Conservation (phyloP, 495 filamentous ascomycete genomes). For the Jackrogersella minutella region DNA sequence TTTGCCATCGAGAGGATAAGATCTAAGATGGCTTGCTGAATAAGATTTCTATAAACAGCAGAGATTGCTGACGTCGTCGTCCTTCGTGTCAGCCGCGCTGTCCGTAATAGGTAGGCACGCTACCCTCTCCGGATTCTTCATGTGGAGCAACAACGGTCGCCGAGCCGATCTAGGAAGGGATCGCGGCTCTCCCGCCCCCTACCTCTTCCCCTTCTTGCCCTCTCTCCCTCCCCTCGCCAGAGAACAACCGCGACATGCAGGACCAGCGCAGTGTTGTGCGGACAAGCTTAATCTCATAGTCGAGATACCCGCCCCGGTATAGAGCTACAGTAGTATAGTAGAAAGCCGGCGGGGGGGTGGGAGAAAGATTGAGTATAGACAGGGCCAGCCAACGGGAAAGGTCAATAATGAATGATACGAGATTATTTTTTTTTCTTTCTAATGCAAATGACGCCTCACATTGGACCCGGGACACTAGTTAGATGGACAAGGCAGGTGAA, state of each 20-base stretch:
- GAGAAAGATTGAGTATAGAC: too few relatives aligned
- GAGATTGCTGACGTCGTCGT: conserved; percentile 28
- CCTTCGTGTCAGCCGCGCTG: conserved; percentile 30
- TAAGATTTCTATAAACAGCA: conserved; percentile 36
- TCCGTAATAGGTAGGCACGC: conserved; percentile 39
- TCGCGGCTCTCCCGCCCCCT: conserved; percentile 23
- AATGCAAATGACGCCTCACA: too few relatives aligned
- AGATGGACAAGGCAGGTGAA: conserved; percentile 15
- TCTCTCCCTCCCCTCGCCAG: too few relatives aligned
- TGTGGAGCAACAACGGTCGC: conserved; percentile 24
- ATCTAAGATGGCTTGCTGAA: conserved; percentile 23
- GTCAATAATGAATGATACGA: neutral
- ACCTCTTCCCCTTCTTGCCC: neutral
- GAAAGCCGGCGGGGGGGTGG: too few relatives aligned
- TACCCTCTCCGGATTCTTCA: conserved; percentile 34
- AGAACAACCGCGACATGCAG: conserved; percentile 32
- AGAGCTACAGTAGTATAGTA: too few relatives aligned
- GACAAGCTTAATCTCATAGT: conserved; percentile 8
- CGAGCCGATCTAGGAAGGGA: conserved; percentile 40
- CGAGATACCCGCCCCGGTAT: conserved; percentile 25
- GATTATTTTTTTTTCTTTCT: too few relatives aligned
- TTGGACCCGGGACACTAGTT: conserved; percentile 6
- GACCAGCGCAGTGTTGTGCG: neutral
- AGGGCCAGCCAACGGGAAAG: neutral
- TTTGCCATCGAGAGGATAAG: conserved; percentile 3